A percentile compares a stretch with the other conserved stretches of the same genome.
Conservation (phyloP, 305 asterid species). For the Fraxinus angustifolia region DNA sequence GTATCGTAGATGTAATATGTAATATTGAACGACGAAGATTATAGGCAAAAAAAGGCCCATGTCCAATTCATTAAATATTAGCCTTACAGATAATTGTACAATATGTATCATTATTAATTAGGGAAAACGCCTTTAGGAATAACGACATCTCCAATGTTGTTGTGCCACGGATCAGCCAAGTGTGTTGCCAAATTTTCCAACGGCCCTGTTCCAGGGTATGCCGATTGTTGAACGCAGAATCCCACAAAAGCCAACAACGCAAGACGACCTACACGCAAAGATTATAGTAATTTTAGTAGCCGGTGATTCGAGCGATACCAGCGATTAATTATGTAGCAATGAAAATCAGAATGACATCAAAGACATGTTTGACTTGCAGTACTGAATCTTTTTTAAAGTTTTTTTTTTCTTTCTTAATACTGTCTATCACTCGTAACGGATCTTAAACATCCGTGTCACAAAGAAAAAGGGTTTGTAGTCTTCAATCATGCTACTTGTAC, state of each 20-base stretch:
- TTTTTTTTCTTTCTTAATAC: background rate
- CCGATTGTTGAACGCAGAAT: slow-evolving; percentile 76
- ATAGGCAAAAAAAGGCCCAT: background rate
- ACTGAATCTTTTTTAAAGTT: background rate
- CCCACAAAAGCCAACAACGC: slow-evolving; percentile 85
- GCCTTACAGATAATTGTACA: background rate
- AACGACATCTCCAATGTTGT: slow-evolving; percentile 73
- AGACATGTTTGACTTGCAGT: background rate
- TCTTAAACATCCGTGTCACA: background rate
- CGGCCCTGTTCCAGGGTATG: slow-evolving; percentile 91
- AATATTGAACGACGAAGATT: background rate
- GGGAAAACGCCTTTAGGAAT: slow-evolving; percentile 41
- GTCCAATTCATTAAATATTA: background rate
- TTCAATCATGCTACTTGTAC: too few species aligned
- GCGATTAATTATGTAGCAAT: background rate
- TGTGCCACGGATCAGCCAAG: slow-evolving; percentile 91
- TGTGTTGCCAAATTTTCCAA: slow-evolving; percentile 86
- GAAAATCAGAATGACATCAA: background rate
- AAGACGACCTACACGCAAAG: slow-evolving; percentile 49
- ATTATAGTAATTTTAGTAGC: background rate
- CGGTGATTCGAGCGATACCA: background rate
- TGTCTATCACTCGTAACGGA: background rate
- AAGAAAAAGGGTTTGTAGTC: background rate
- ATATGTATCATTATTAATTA: slow-evolving; percentile 3
- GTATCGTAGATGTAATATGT: background rate